Evolutionary conservation across 163 green algal genomes (phyloP).

Genomic region (Scenedesmus sp.): DNA sequence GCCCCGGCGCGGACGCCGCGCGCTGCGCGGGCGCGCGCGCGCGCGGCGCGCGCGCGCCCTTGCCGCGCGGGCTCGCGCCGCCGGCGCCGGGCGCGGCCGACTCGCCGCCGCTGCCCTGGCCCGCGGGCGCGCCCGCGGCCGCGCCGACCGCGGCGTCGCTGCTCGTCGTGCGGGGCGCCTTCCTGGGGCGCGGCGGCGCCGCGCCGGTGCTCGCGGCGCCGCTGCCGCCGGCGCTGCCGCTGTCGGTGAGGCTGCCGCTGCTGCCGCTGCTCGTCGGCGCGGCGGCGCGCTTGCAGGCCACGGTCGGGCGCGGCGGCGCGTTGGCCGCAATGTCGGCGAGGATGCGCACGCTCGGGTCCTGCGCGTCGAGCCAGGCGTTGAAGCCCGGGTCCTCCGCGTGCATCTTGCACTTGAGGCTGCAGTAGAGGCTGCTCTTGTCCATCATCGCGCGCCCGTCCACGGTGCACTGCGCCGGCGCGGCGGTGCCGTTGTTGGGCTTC

Average conservation of each 20-base stretch:
- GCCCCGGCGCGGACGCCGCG: background rate
- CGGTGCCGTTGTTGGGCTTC: constrained; percentile 8
- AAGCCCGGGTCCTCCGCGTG: constrained; percentile 42
- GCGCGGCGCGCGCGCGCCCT: too few relatives aligned
- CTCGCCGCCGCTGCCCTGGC: background rate
- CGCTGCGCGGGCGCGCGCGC: too few relatives aligned
- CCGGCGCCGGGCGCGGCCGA: background rate
- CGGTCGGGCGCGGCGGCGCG: constrained; percentile 39
- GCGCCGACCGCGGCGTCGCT: too few relatives aligned
- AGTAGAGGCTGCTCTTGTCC: constrained; percentile 46
- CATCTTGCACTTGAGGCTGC: constrained; percentile 43
- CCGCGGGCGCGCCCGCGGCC: background rate
- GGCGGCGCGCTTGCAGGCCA: constrained; percentile 18
- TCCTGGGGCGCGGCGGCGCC: background rate
- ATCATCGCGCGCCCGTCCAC: constrained; percentile 50
- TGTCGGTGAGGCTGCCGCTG: background rate
- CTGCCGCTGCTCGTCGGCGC: constrained; percentile 1
- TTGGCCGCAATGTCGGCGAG: constrained; percentile 21
- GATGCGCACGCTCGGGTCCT: constrained; percentile 42
- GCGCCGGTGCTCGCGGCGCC: background rate
- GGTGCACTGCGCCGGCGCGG: constrained; percentile 33
- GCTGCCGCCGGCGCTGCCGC: background rate
- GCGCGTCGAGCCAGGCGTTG: constrained; percentile 25
- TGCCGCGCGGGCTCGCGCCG: too few relatives aligned
- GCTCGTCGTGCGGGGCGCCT: too few relatives aligned